A percentile compares a stretch with the other conserved stretches of the same genome.
These are phyloP conservation scores for Periconia macrospinosa DNA, from an alignment of 2,329 filamentous ascomycete species.

Conservation along the genomic window DNA sequence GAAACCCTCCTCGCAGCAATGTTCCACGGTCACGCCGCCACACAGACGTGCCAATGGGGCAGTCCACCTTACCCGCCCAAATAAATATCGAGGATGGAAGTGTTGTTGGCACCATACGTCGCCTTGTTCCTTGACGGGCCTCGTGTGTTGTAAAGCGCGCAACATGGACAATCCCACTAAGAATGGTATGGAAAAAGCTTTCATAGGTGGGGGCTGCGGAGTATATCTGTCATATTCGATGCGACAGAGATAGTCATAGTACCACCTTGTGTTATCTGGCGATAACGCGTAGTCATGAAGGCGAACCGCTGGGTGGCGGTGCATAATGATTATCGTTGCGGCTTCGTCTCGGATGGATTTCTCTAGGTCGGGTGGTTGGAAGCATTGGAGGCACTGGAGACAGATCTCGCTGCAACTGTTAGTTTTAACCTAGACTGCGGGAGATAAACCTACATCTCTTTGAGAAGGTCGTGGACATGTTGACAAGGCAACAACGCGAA, in stretches of 20 bases:
- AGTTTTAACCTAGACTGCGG: not conserved
- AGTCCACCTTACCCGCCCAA: not conserved
- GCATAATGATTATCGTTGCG: not conserved
- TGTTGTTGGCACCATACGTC: not conserved
- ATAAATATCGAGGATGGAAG: not conserved
- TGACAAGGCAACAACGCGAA: not conserved
- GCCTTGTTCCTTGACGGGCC: not conserved
- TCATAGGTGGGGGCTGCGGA: not conserved
- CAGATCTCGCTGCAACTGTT: not conserved
- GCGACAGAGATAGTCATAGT: no score
- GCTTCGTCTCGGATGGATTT: not conserved
- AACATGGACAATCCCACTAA: not conserved
- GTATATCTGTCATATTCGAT: not conserved
- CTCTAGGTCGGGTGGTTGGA: not conserved
- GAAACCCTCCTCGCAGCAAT: not conserved
- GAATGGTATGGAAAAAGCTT: not conserved
- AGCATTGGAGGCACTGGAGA: not conserved
- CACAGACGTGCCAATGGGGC: not conserved
- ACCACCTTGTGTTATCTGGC: not conserved
- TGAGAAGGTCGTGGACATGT: not conserved
- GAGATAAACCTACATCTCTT: not conserved
- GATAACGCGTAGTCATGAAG: not conserved
- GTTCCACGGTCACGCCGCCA: not conserved
- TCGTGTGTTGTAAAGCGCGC: not conserved
- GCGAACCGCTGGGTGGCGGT: not conserved